Evolutionary conservation across 495 filamentous ascomycete species (phyloP).

Genomic region (Penicillium paxilli): DNA sequence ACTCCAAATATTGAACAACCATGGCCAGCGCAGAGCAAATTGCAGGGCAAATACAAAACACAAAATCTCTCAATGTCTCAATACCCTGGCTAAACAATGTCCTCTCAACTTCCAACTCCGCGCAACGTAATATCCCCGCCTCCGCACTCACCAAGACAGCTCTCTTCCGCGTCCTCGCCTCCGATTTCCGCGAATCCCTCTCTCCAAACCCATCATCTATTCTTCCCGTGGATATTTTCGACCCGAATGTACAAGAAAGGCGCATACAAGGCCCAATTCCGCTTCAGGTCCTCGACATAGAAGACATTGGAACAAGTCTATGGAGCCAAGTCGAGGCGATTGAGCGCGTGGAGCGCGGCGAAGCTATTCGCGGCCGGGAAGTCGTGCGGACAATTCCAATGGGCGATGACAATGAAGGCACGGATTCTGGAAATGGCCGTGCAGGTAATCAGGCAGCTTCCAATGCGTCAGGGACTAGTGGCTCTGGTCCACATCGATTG

Average conservation of each 20-base stretch:
- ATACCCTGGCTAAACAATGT: slow-evolving; percentile 45
- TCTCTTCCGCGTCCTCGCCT: slow-evolving; percentile 73
- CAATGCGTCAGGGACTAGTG: slow-evolving; percentile 23
- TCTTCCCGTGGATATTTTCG: slow-evolving; percentile 59
- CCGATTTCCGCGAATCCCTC: slow-evolving; percentile 68
- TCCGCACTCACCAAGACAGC: slow-evolving; percentile 76
- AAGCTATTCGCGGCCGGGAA: slow-evolving; percentile 77
- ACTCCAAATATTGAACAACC: neutral
- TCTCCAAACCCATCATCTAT: slow-evolving; percentile 47
- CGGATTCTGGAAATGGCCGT: slow-evolving; percentile 19
- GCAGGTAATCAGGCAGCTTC: slow-evolving; percentile 11
- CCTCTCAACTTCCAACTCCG: slow-evolving; percentile 26
- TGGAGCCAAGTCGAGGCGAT: slow-evolving; percentile 87
- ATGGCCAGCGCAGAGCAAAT: slow-evolving; percentile 47
- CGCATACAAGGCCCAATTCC: slow-evolving; percentile 59
- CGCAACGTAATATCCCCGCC: slow-evolving; percentile 60
- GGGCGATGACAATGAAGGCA: slow-evolving; percentile 43
- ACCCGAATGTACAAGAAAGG: slow-evolving; percentile 53
- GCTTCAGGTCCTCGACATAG: slow-evolving; percentile 81
- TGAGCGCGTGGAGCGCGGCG: slow-evolving; percentile 80
- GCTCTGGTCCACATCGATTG: slow-evolving; percentile 70
- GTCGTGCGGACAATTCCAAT: slow-evolving; percentile 69
- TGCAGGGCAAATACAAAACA: slow-evolving; percentile 39
- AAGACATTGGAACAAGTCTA: slow-evolving; percentile 73
- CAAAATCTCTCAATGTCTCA: slow-evolving; percentile 45